Percentiles rank a stretch among this genome's conserved stretches.
Conservation (phyloP, 2,329 filamentous ascomycete species). For the Epicoccum sorghinum region DNA sequence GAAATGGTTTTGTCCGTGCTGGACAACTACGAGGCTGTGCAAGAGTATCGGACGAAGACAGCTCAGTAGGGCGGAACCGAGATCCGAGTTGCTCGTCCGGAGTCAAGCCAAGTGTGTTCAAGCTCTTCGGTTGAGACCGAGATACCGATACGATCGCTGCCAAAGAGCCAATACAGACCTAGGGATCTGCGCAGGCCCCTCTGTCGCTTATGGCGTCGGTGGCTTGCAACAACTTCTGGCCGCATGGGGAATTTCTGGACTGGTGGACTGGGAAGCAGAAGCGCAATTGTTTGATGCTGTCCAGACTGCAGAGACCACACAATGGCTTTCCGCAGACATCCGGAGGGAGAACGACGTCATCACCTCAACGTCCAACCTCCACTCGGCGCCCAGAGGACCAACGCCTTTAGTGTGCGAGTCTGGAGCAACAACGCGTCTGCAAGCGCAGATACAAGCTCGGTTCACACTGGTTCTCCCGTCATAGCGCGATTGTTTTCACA, state of each 20-base stretch:
- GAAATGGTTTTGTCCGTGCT: neutral
- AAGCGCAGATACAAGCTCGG: conserved; percentile 10
- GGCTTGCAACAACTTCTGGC: neutral
- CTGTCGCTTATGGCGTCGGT: neutral
- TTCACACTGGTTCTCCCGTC: conserved; percentile 13
- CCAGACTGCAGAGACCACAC: conserved; percentile 1
- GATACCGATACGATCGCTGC: too few species aligned
- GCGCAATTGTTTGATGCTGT: neutral
- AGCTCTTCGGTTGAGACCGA: conserved; percentile 1
- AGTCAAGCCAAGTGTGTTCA: neutral
- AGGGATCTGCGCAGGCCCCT: conserved; percentile 13
- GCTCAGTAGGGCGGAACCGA: neutral
- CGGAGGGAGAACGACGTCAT: conserved; percentile 9
- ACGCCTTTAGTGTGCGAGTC: conserved; percentile 6
- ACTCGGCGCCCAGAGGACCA: conserved; percentile 10
- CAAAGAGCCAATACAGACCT: neutral
- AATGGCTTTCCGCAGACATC: conserved; percentile 7
- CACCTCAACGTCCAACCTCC: neutral
- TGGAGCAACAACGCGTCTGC: conserved; percentile 11
- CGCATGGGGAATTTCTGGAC: neutral
- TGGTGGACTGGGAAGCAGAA: neutral
- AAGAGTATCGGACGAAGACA: neutral
- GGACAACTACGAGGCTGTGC: neutral
- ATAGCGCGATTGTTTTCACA: conserved; percentile 2
- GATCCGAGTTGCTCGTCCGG: neutral